These are phyloP conservation scores for Acacia melanoxylon DNA, from an alignment of 306 rosid species.

Conservation along the genomic window DNA sequence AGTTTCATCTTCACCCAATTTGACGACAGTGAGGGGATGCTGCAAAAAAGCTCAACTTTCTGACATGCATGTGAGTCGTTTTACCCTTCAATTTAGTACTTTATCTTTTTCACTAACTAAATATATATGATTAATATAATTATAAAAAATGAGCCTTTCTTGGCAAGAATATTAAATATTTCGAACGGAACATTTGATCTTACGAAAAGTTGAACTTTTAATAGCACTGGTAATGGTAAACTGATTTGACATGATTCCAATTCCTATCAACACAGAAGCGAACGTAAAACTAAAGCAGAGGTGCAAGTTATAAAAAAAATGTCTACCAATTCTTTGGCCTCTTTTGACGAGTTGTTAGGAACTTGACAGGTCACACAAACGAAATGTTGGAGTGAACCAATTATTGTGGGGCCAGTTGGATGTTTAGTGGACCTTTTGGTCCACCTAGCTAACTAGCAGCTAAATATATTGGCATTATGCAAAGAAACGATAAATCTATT, in stretches of 20 bases:
- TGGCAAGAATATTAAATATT: background rate
- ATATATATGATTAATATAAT: background rate
- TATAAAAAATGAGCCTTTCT: background rate
- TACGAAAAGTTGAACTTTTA: background rate
- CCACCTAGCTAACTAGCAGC: background rate
- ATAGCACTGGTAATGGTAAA: background rate
- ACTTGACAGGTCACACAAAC: background rate
- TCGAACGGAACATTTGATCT: background rate
- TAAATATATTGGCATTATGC: background rate
- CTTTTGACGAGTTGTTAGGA: background rate
- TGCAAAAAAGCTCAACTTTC: background rate
- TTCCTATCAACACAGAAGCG: background rate
- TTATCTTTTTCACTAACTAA: background rate
- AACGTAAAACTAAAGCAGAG: background rate
- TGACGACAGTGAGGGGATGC: background rate
- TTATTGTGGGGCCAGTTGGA: background rate
- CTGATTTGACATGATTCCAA: background rate
- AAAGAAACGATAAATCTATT: background rate
- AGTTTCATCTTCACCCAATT: background rate
- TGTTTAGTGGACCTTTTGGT: constrained; percentile 18
- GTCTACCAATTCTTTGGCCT: background rate
- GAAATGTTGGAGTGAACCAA: background rate
- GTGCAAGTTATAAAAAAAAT: background rate
- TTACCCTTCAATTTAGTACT: background rate
- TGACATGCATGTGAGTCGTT: background rate